Base-by-base conservation (phyloP, 2,329 filamentous ascomycete species). In the Colletotrichum salicis region DNA sequence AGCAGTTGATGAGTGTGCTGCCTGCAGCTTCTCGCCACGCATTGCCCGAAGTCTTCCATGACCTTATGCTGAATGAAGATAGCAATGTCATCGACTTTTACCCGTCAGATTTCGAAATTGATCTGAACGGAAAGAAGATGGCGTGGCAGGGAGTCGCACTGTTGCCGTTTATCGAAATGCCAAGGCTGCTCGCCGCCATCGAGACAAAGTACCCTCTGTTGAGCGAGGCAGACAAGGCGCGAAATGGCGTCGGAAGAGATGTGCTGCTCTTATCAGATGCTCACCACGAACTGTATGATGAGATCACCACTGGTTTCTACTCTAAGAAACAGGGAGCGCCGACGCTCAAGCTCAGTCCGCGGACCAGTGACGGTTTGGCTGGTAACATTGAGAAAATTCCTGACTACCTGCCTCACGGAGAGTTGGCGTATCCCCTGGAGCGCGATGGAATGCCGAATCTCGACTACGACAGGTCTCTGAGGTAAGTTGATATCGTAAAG, bases 41-140 rank as follows among this genome's bases (percentile, higher is more conserved):
- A 19, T 91, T 99, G 58, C 96, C 96, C 0, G 88, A 93, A 70
- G 89, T 94, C 2, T 99, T 98, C 84, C 95, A 97, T 78, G 88
- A 92, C 67, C 87, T 99, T 22, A 99, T 99, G 96, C 92, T 92
- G 31, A 87, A 97, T 11, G 87, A 93, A 15, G 91, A 97, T 57
- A 98, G 95, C 78, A 91, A 95, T 59, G 98, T 99, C 76, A 94
- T 97, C 75, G 96, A 99, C 80, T 99, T 99, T 81, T 99, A 99
- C 77, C 97, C 97, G 0, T 93, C 95, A 78, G 94, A 97, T 29
- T 99, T 99, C 77, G 91, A 93, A 19, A 89, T 98, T 64, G 96
- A 99, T 81, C 84, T 98, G 54, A 99, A 99, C 76, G 96, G 96
- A 66, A 98, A 98, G 85, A 99, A 98, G 80, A 97, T 98, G 84